Percentiles rank a stretch among this genome's conserved stretches.
These are phyloP conservation scores for Paratinospora sagittata DNA, from an alignment of 164 flowering plant species.

Conservation along the genomic window DNA sequence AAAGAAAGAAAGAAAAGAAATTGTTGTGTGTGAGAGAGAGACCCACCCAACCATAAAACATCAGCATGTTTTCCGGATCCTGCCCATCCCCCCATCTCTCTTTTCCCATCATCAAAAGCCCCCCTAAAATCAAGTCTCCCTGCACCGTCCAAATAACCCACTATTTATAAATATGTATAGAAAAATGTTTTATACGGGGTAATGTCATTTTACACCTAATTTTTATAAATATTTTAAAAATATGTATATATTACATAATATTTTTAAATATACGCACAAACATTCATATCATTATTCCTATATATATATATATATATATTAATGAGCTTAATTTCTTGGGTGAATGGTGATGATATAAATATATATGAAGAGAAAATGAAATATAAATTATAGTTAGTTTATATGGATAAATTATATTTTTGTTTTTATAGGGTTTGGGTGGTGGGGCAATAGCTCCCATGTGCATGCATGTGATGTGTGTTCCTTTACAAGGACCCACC, in stretches of 20 bases:
- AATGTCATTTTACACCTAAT: no score
- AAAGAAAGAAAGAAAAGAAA: not conserved
- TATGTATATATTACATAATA: no score
- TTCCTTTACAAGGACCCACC: conserved; percentile 50
- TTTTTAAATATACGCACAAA: no score
- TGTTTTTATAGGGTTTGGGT: conserved; percentile 14
- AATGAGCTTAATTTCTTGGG: no score
- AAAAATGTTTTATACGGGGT: no score
- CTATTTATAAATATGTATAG: no score
- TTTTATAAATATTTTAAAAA: no score
- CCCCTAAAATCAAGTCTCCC: conserved; percentile 1
- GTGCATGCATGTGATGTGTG: conserved; percentile 80
- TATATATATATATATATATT: not conserved
- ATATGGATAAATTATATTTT: no score
- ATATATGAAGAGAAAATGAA: not conserved
- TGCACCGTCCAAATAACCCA: not conserved
- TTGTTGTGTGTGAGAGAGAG: not conserved
- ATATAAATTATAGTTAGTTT: conserved; percentile 1
- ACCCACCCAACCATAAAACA: conserved; percentile 18
- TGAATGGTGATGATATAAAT: no score
- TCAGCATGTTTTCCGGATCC: conserved; percentile 48
- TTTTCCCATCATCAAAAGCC: conserved; percentile 3
- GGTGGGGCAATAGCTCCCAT: conserved; percentile 49
- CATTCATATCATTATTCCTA: no score
- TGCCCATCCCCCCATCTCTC: conserved; percentile 25